Conservation (phyloP, 768 basidiomycete genomes). For the Tricholoma matsutake region DNA sequence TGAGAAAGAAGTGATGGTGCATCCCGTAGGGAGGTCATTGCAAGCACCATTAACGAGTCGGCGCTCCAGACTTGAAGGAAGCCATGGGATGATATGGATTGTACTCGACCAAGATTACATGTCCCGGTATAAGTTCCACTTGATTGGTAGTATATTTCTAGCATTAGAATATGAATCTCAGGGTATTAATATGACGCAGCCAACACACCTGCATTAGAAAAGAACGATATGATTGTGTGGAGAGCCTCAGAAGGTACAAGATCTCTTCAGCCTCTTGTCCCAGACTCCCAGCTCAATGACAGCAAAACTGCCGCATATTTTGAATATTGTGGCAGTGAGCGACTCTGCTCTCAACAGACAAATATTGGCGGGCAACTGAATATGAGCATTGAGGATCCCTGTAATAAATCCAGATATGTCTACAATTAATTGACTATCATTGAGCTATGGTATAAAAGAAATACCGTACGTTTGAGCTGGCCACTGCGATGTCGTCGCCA, state of each 20-base stretch:
- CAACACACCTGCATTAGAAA: background rate
- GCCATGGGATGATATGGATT: background rate
- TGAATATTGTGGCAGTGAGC: background rate
- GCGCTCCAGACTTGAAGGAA: background rate
- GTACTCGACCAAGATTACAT: background rate
- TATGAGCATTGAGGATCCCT: background rate
- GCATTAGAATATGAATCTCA: background rate
- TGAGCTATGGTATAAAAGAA: background rate
- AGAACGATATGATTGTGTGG: background rate
- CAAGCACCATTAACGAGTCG: background rate
- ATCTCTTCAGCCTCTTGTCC: background rate
- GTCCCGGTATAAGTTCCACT: background rate
- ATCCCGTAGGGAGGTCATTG: background rate
- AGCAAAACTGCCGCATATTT: background rate
- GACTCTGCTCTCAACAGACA: background rate
- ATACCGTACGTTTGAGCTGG: no score
- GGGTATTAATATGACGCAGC: background rate
- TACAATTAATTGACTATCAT: background rate
- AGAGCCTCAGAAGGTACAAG: background rate
- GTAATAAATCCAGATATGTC: background rate
- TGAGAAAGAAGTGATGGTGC: background rate
- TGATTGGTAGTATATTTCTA: background rate
- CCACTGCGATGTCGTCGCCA: no score
- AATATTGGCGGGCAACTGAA: background rate
- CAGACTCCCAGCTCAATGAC: background rate